Base-by-base conservation (phyloP, 371 early-diverging fungal species). In the Amoeboaphelidium protococcarum region DNA sequence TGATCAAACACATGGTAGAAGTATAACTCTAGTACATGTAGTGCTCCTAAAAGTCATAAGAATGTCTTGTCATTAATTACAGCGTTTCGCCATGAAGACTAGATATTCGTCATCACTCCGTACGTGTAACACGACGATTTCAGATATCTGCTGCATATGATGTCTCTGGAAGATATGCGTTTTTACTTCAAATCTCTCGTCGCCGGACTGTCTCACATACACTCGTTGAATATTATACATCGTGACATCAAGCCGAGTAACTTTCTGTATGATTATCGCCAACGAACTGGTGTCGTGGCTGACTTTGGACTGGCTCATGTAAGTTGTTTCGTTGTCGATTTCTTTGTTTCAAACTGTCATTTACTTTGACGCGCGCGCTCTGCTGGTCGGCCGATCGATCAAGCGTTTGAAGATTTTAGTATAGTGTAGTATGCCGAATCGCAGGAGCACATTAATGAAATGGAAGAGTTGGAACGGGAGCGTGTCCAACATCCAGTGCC, bases 301-400 rank as follows among this genome's bases (percentile, higher is more conserved):
- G 99, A 99, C 57, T 98, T 98, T 72, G 99, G 98, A 3, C 64
- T 99, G 16, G 97, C 98, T 3, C 82, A 96, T 60, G 64, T 67
- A n/a, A n/a, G n/a, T n/a, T 44, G 3, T 54, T 2, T 6, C 20
- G 23, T 25, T 23, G 27, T 10, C 16, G 16, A 13, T 22, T 6
- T n/a, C 52, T 2, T 49, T 16, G 2, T 19, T 25, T 1, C 23
- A 48, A 6, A 50, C 21, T 1, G 12, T 26, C 1, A 45, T 10
- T 46, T 27, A 6, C 46, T 20, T 19, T 42, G 40, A n/a, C 20
- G 20, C 46, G 25, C 40, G n/a, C 40, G 25, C 19, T 13, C 41
- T 19, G n/a, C 19, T 19, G 20, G 24, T 23, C 31, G 46, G 24
- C 20, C 48, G 49, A 19, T 22, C 20, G 26, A 25, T 23, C 20